Conservation (phyloP, 352 stramenopile genomes). For the Blastocystis sp. region DNA sequence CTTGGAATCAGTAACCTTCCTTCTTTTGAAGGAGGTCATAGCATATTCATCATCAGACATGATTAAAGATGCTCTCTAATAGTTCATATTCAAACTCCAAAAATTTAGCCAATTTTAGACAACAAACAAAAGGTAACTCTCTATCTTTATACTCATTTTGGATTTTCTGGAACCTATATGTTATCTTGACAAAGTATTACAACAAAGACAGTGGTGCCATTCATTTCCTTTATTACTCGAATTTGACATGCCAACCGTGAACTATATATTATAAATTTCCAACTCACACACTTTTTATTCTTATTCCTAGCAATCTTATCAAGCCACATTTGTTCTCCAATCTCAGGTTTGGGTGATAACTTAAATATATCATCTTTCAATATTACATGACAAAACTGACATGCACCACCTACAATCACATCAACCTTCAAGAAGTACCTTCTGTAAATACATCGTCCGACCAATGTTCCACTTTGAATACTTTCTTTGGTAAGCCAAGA, state of each 20-base stretch:
- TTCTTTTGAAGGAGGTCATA: conserved; percentile 38
- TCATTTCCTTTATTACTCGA: conserved; percentile 1
- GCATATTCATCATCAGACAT: conserved; percentile 59
- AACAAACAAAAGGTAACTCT: neutral
- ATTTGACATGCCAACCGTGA: conserved; percentile 45
- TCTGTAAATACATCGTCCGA: neutral
- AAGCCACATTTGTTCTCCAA: conserved; percentile 52
- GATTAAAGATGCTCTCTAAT: neutral
- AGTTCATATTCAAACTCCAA: neutral
- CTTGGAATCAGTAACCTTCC: neutral
- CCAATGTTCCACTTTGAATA: conserved; percentile 35
- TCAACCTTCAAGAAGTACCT: neutral
- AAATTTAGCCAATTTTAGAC: neutral
- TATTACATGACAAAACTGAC: conserved; percentile 48
- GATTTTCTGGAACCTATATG: conserved; percentile 21
- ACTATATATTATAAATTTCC: neutral
- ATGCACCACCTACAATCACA: neutral
- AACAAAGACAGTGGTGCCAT: conserved; percentile 44
- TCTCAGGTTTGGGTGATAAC: neutral
- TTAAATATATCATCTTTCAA: neutral
- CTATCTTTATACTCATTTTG: neutral
- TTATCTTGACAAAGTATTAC: neutral
- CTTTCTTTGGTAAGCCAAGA: conserved; percentile 13
- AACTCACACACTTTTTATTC: neutral
- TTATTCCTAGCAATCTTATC: conserved; percentile 8